These are phyloP conservation scores for Pisolithus albus DNA, from an alignment of 768 basidiomycete genomes.

Conservation along the genomic window DNA sequence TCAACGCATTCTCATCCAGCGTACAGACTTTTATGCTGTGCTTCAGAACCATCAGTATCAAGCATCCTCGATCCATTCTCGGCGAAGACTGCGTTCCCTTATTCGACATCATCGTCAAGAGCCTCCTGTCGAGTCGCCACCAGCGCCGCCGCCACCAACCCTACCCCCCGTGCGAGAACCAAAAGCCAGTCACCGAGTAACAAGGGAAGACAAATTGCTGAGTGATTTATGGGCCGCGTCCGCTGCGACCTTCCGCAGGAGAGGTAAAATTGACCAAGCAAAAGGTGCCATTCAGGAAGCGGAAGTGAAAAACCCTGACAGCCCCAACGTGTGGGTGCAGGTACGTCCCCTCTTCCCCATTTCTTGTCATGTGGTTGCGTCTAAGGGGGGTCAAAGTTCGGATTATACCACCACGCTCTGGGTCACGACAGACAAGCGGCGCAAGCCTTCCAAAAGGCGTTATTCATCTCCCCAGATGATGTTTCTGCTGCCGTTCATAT, in stretches of 20 bases:
- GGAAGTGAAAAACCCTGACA: slow-evolving; percentile 78
- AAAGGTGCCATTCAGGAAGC: slow-evolving; percentile 92
- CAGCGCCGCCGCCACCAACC: slow-evolving; percentile 25
- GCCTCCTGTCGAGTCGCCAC: slow-evolving; percentile 27
- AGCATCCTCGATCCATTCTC: slow-evolving; percentile 81
- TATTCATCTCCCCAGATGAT: slow-evolving; percentile 80
- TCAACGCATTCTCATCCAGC: not conserved
- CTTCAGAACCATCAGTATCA: slow-evolving; percentile 57
- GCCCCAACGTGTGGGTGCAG: slow-evolving; percentile 93
- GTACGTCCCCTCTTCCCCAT: slow-evolving; percentile 34
- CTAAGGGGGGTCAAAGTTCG: slow-evolving; percentile 43
- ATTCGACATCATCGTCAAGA: slow-evolving; percentile 29
- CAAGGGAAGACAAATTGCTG: slow-evolving; percentile 61
- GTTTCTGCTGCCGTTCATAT: slow-evolving; percentile 74
- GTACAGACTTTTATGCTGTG: slow-evolving; percentile 62
- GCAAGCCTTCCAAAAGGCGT: slow-evolving; percentile 76
- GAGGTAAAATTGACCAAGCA: slow-evolving; percentile 86
- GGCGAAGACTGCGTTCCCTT: slow-evolving; percentile 50
- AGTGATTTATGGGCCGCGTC: slow-evolving; percentile 91
- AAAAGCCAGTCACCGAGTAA: slow-evolving; percentile 30
- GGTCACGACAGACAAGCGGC: slow-evolving; percentile 57
- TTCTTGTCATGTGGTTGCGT: not conserved
- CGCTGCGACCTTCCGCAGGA: slow-evolving; percentile 86
- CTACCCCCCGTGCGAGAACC: slow-evolving; percentile 31
- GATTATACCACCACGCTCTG: slow-evolving; percentile 61